These are phyloP conservation scores for Comarum palustre DNA, from an alignment of 306 rosid species.

Conservation along the genomic window DNA sequence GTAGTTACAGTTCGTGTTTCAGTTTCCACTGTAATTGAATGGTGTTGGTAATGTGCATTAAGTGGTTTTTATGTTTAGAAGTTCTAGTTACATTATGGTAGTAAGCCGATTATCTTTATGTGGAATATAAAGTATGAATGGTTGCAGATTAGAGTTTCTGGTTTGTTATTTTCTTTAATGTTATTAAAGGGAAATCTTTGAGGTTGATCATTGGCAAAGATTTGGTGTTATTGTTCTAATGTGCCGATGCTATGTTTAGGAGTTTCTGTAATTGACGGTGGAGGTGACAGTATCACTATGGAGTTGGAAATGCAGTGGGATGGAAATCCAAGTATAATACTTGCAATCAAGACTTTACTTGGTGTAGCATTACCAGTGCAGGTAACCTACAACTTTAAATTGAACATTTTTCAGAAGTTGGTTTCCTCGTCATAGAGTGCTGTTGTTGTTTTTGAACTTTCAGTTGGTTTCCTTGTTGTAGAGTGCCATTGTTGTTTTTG, in stretches of 20 bases:
- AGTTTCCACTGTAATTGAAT: neutral
- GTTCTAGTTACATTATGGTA: neutral
- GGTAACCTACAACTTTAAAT: slow-evolving; percentile 43
- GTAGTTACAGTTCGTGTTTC: neutral
- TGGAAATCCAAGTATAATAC: slow-evolving; percentile 90
- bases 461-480: neutral
- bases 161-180: neutral
- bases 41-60: neutral
- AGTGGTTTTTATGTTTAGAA: slow-evolving; percentile 2
- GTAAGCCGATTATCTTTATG: neutral
- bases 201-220: neutral
- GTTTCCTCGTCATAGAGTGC: neutral
- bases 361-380: slow-evolving; percentile 87
- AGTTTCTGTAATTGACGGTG: slow-evolving; percentile 73
- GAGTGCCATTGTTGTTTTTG: neutral
- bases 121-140: neutral
- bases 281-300: slow-evolving; percentile 65
- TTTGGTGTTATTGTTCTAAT: slow-evolving; percentile 15
- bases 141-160: neutral
- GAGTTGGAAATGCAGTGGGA: slow-evolving; percentile 99
- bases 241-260: slow-evolving; percentile 48
- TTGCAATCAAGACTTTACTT: slow-evolving; percentile 73
- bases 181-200: neutral
- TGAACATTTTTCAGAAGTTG: neutral
- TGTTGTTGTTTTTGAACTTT: neutral